phyloP scores from a whole-genome alignment of 495 filamentous ascomycete species.

The Penicillium lagena region DNA sequence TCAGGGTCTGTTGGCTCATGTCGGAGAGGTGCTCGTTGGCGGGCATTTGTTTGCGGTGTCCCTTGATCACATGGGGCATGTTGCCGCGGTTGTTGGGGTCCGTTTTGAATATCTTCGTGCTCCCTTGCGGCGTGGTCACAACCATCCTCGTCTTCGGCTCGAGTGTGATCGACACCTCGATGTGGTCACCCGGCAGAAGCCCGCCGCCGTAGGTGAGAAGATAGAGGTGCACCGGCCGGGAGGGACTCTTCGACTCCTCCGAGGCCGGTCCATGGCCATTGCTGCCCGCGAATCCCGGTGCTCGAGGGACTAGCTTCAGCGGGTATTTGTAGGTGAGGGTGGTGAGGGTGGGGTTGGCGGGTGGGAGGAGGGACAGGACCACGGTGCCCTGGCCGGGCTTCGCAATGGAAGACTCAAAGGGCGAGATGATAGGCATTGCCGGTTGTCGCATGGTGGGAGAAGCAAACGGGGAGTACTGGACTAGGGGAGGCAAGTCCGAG shows the following conservation, averaged over 20 bases:
- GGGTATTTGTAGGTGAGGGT: slow-evolving; percentile 86
- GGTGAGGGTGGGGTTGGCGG: slow-evolving; percentile 62
- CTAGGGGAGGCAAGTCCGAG: background rate
- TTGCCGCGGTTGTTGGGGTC: slow-evolving; percentile 30
- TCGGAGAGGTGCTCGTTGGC: slow-evolving; percentile 22
- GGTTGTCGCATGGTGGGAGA: slow-evolving; percentile 19
- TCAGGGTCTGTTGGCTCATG: slow-evolving; percentile 63
- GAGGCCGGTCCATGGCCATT: slow-evolving; percentile 1
- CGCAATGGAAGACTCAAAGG: slow-evolving; percentile 66
- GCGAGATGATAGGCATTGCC: slow-evolving; percentile 40
- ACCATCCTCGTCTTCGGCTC: slow-evolving; percentile 61
- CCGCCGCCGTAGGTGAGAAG: slow-evolving; percentile 93
- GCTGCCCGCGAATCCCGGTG: slow-evolving; percentile 35
- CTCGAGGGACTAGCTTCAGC: slow-evolving; percentile 78
- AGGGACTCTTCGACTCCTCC: slow-evolving; percentile 6
- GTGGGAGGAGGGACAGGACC: slow-evolving; percentile 64
- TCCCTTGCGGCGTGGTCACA: slow-evolving; percentile 81
- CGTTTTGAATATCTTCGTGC: slow-evolving; percentile 92
- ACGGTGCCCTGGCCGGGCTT: slow-evolving; percentile 73
- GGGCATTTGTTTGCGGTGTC: slow-evolving; percentile 20
- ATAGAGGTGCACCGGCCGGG: slow-evolving; percentile 59
- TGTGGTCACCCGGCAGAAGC: slow-evolving; percentile 76
- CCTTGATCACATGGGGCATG: slow-evolving; percentile 19
- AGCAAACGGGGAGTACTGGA: background rate
- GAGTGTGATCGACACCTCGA: slow-evolving; percentile 65